Base-by-base conservation (phyloP, 257 asterid genomes). In the Verbascum thapsus region DNA sequence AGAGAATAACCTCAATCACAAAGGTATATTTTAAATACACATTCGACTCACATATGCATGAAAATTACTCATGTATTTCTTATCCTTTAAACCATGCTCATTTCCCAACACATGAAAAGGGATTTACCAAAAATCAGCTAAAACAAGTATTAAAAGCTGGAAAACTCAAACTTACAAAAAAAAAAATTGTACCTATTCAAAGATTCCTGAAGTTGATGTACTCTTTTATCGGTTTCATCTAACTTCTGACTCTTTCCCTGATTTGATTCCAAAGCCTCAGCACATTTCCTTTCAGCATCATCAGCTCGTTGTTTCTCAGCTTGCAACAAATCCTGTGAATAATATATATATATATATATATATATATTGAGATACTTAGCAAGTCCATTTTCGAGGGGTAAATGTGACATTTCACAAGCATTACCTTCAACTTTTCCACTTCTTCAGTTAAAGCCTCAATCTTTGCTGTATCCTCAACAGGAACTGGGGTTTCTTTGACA, bases 171-270 rank as follows among this genome's bases (percentile, higher is more conserved):
- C 3, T 26, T 26, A n/a, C n/a, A n/a, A n/a, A 53, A 51, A 58
- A 58, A 58, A 58, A 41, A 37, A 72, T 51, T 63, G 63, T 80
- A 90, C 99, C 96, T 94, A 89, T 71, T 87, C 76, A 90, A 67
- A 61, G 97, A 80, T 63, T 90, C 97, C 85, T 94, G 96, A 75
- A 94, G 95, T 63, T 85, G 92, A 30, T 80, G 76, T 69, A 81
- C 92, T 76, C 81, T 75, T 72, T 76, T 94, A 75, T 94, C 95
- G 42, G 95, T 78, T 71, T 94, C 97, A 68, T 90, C 99, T 53
- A 94, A 69, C 84, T 87, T 85, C 78, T 76, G 85, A 70, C 76
- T 81, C 87, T 83, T 94, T 68, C 76, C 92, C 63, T 85, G 88
- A 47, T 76, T 80, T 75, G 82, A 79, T 78, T 72, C 84, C 70